Percentiles rank a stretch among this genome's conserved stretches.
Evolutionary conservation across 225 moss, liverwort and hornwort species (phyloP).

Genomic region (Takakia lepidozioides): DNA sequence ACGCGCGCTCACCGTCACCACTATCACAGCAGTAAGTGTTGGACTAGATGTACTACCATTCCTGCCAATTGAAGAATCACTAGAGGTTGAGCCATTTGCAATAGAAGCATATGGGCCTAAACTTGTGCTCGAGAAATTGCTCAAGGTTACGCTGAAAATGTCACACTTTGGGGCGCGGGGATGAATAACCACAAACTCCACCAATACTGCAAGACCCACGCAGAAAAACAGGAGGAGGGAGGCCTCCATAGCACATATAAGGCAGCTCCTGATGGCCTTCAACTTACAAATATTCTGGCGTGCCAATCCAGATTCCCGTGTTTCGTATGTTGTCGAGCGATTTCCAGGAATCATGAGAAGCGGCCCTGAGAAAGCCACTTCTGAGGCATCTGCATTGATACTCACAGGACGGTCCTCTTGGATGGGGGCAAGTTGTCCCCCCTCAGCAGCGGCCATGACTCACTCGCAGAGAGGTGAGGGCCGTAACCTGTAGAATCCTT

Average conservation of each 20-base stretch:
- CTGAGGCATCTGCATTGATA: no score
- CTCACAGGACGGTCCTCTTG: no score
- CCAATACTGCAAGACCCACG: conserved; percentile 8
- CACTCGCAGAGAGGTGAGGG: no score
- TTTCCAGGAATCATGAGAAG: no score
- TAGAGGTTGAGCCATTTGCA: background rate
- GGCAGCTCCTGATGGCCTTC: conserved; percentile 1
- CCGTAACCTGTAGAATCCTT: no score
- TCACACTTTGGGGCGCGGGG: conserved; percentile 10
- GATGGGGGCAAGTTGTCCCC: no score
- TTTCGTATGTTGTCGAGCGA: no score
- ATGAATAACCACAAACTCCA: conserved; percentile 11
- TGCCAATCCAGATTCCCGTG: no score
- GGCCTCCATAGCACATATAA: conserved; percentile 5
- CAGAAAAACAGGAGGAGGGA: conserved; percentile 10
- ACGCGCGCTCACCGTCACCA: conserved; percentile 5
- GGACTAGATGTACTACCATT: background rate
- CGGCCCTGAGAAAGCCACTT: no score
- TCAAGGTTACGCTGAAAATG: conserved; percentile 10
- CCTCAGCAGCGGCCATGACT: no score
- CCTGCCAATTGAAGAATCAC: background rate
- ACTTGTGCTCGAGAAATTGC: conserved; percentile 4
- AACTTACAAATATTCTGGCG: background rate
- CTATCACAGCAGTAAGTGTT: conserved; percentile 9
- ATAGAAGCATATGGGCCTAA: background rate